A percentile compares a stretch with the other conserved stretches of the same genome.
Evolutionary conservation across 345 rosid species (phyloP).

Genomic region (Populus simonii): DNA sequence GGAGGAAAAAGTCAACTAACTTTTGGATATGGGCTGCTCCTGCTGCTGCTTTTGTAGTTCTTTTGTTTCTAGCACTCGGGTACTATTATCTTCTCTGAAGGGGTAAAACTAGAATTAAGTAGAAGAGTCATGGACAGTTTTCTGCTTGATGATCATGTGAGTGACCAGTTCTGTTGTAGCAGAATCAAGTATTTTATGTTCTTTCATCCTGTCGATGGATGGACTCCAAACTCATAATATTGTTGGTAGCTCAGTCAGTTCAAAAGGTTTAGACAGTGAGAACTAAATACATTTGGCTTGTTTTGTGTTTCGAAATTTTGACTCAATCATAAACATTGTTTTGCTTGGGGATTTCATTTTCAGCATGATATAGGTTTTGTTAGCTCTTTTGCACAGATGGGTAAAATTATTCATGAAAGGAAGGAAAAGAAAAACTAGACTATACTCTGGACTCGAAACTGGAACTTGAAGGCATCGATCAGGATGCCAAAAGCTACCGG

Average conservation of each 20-base stretch:
- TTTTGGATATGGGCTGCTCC: slow-evolving; percentile 68
- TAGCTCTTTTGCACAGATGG: not conserved
- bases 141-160: slow-evolving; percentile 14
- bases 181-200: slow-evolving; percentile 28
- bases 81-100: slow-evolving; percentile 50
- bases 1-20: slow-evolving; percentile 66
- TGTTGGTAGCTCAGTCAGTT: slow-evolving; percentile 23
- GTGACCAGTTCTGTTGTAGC: slow-evolving; percentile 22
- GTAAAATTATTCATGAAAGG: not conserved
- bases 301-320: slow-evolving; percentile 29
- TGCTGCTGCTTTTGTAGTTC: slow-evolving; percentile 51
- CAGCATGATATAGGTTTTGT: not conserved
- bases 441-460: not conserved
- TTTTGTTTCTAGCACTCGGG: slow-evolving; percentile 39
- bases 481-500: not conserved
- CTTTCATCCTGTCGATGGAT: slow-evolving; percentile 26
- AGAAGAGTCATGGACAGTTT: slow-evolving; percentile 18
- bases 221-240: slow-evolving; percentile 38
- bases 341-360: not conserved
- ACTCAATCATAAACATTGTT: slow-evolving; percentile 5
- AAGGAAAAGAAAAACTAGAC: not conserved
- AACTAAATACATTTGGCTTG: slow-evolving; percentile 16
- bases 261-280: slow-evolving; percentile 14
- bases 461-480: too few species aligned
- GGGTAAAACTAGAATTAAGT: slow-evolving; percentile 7